Evolutionary conservation across 495 filamentous ascomycete genomes (phyloP).

Genomic region (Penicillium canescens): DNA sequence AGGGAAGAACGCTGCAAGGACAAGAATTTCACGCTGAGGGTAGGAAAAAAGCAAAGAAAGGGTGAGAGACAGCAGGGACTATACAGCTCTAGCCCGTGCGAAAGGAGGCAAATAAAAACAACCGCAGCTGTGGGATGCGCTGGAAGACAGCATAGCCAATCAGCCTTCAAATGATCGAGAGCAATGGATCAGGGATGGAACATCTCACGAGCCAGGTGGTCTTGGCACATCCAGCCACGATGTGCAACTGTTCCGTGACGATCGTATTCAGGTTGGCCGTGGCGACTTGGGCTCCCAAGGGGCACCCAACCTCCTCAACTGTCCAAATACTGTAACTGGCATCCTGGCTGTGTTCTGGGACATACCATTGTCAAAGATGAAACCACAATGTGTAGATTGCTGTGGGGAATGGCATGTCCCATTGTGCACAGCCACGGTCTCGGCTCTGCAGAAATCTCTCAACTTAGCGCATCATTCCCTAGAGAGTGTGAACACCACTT

Average conservation of each 20-base stretch:
- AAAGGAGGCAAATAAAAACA: constrained; percentile 13
- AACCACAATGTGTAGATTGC: background rate
- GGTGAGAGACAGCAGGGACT: background rate
- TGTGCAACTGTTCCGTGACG: background rate
- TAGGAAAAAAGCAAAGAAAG: constrained; percentile 4
- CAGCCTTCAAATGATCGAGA: constrained; percentile 2
- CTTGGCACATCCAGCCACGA: constrained; percentile 17
- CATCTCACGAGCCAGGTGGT: constrained; percentile 12
- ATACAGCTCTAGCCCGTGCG: constrained; percentile 4
- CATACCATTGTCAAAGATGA: constrained; percentile 7
- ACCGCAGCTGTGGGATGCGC: constrained; percentile 7
- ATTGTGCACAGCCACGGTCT: constrained; percentile 23
- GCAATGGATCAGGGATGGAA: constrained; percentile 1
- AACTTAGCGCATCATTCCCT: no score
- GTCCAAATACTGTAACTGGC: no score
- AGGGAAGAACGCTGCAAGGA: background rate
- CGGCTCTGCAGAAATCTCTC: constrained; percentile 6
- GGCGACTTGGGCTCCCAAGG: background rate
- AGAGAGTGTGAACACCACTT: background rate
- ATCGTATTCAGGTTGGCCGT: background rate
- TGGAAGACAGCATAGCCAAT: constrained; percentile 21
- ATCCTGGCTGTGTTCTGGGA: no score
- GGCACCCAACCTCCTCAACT: no score
- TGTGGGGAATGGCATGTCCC: constrained; percentile 15
- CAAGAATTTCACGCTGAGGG: background rate